Base-by-base conservation (phyloP, 345 rosid genomes). In the Punica granatum region DNA sequence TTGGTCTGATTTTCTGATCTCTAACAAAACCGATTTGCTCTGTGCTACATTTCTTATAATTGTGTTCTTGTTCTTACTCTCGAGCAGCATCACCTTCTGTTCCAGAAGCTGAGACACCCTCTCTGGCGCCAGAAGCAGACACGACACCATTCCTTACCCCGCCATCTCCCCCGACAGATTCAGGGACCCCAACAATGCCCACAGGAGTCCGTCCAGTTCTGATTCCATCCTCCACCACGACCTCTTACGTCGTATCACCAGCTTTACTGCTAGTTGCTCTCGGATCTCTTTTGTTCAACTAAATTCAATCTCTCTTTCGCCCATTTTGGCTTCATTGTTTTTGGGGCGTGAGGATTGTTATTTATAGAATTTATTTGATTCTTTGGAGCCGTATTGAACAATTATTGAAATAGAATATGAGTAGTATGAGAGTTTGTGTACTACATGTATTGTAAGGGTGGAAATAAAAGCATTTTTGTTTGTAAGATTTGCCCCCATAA, bases 31-130 rank as follows among this genome's bases (percentile, higher is more conserved):
- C n/a, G n/a, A 37, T 37, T 11, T 4, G 5, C 41, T 37, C 41
- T 37, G 41, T 11, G 5, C 34, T 11, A 12, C 62, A n/a, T 59
- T 5, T 19, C 44, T n/a, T 23, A 36, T 60, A 48, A 23, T 31
- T 35, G 36, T n/a, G 43, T 31, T 43, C 35, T 35, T 16, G 3
- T 12, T 34, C 63, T 65, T 49, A 32, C 31, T 33, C 36, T 44
- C 23, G 49, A 73, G 69, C 59, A 4, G 42, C 80, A 71, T 81
- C 75, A 73, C 71, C 89, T 18, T 48, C 80, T 14, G 89, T 79
- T 64, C 92, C 98, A 23, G 81, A 81, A 73, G 82, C 95, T 0
- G 79, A 81, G 37, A 66, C 92, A 3, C 70, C 92, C 34, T 73
- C 84, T 54, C 46, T 73, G 61, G 54, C 96, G 46, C 97, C 98